Evolutionary conservation across 176 grass and related monocot genomes (phyloP).

Genomic region (Eremochloa ophiuroides): DNA sequence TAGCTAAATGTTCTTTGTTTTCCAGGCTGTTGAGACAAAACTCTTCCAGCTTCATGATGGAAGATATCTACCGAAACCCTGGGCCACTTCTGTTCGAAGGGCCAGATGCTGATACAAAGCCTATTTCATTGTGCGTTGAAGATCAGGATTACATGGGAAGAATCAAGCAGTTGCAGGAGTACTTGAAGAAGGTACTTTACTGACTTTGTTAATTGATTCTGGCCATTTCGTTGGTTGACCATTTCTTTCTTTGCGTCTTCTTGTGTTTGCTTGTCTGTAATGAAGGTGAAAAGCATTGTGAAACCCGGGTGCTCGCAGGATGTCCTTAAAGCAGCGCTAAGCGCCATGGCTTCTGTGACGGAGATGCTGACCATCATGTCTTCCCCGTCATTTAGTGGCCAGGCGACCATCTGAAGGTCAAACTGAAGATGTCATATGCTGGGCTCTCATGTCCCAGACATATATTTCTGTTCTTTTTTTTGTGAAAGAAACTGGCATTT

Average conservation of each 20-base stretch:
- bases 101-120: constrained; percentile 68
- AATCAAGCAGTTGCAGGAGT: constrained; percentile 93
- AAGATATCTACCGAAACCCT: constrained; percentile 97
- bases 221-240: not conserved
- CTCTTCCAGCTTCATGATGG: constrained; percentile 76
- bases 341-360: constrained; percentile 81
- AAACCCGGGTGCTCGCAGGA: constrained; percentile 99
- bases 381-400: constrained; percentile 47
- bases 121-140: constrained; percentile 80
- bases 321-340: constrained; percentile 83
- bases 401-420: constrained; percentile 26
- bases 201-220: constrained; percentile 2
- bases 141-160: constrained; percentile 99
- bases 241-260: not conserved
- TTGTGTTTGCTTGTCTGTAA: not conserved
- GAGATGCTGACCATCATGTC: constrained; percentile 72
- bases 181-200: constrained; percentile 74
- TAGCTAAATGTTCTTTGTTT: not conserved
- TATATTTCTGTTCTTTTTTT: no score
- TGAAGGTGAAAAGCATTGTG: constrained; percentile 90
- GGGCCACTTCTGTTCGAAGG: constrained; percentile 91
- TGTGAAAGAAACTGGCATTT: not conserved
- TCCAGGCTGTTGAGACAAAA: constrained; percentile 70
- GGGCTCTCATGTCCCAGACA: no score
- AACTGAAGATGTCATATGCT: not conserved